These are phyloP conservation scores for Podospora conica DNA, from an alignment of 495 filamentous ascomycete species.

Conservation along the genomic window DNA sequence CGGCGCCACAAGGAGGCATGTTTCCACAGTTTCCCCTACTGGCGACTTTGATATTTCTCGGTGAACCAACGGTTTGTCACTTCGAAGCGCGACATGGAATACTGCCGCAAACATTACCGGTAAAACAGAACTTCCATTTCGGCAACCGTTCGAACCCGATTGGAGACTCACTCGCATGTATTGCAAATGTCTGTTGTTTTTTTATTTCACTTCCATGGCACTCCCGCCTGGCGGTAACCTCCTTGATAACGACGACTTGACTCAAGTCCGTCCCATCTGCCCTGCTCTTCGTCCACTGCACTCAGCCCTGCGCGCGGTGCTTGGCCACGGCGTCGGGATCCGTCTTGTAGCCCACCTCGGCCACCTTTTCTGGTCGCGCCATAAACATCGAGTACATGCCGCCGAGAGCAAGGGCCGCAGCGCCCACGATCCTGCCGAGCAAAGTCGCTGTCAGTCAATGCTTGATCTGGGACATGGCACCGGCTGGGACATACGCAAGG, in stretches of 20 bases:
- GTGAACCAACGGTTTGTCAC: not conserved
- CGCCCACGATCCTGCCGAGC: slow-evolving; percentile 8
- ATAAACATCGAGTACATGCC: slow-evolving; percentile 14
- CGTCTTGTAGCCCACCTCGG: not conserved
- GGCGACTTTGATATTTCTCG: not conserved
- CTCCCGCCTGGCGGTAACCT: not conserved
- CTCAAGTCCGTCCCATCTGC: not conserved
- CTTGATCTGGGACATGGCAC: not conserved
- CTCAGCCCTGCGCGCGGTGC: not conserved
- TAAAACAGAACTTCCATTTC: no score
- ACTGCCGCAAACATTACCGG: no score
- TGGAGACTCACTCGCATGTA: not conserved
- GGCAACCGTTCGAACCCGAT: no score
- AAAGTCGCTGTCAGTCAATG: not conserved
- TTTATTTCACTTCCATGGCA: not conserved
- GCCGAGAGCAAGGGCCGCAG: slow-evolving; percentile 13
- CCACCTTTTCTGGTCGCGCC: slow-evolving; percentile 10
- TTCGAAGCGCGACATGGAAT: no score
- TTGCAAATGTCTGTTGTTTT: not conserved
- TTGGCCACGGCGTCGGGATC: not conserved
- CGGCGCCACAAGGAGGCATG: not conserved
- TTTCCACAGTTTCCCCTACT: not conserved
- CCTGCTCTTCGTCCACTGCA: not conserved
- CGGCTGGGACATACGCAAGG: slow-evolving; percentile 11
- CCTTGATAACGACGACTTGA: not conserved